A percentile compares a stretch with the other conserved stretches of the same genome.
phyloP scores from a whole-genome alignment of 169 alveolate species.

The Cryptosporidium xiaoi region DNA sequence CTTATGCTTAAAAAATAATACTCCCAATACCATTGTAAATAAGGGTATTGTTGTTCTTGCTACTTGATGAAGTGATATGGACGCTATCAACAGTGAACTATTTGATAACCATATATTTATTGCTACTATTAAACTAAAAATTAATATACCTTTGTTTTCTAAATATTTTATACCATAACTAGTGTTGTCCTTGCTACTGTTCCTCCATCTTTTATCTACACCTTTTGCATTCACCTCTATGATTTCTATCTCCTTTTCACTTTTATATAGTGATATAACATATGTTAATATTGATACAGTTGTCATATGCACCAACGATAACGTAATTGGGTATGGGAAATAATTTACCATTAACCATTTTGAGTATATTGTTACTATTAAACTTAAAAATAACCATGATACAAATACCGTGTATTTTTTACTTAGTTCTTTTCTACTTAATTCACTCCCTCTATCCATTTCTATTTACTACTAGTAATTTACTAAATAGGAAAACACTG shows the following conservation, averaged over 20 bases:
- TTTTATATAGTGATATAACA: not conserved
- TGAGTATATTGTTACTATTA: conserved; percentile 56
- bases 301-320: conserved; percentile 53
- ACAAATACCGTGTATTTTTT: not conserved
- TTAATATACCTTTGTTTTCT: conserved; percentile 22
- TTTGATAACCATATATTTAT: conserved; percentile 73
- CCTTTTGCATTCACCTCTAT: not conserved
- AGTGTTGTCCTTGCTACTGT: too few species aligned
- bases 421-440: too few species aligned
- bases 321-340: conserved; percentile 72
- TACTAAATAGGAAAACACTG: too few species aligned
- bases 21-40: conserved; percentile 66
- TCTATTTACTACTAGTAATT: too few species aligned
- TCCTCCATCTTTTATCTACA: too few species aligned
- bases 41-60: conserved; percentile 72
- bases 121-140: conserved; percentile 54
- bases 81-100: conserved; percentile 35
- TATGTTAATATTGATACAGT: conserved; percentile 13
- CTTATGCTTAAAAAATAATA: conserved; percentile 12
- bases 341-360: conserved; percentile 40
- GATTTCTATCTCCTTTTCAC: not conserved
- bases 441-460: too few species aligned
- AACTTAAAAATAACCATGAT: conserved; percentile 30
- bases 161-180: not conserved
- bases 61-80: conserved; percentile 63